Evolutionary conservation across 495 filamentous ascomycete genomes (phyloP), one percentile per base, ranked within the genome.

Genomic region (Umbilicaria muhlenbergii): DNA sequence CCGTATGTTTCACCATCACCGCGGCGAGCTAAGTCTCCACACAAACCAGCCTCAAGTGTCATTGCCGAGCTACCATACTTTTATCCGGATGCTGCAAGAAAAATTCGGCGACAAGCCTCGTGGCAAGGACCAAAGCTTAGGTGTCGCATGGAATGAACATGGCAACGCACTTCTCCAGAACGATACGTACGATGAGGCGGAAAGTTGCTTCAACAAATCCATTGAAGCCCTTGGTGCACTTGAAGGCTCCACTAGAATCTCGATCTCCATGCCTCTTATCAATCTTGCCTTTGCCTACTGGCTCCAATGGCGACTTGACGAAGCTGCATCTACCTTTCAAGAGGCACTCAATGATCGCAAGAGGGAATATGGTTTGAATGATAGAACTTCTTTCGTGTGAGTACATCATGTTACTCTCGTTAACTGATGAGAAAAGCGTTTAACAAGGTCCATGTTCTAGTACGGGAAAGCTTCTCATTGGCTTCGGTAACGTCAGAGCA

Each of bases 221-320:
- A 52, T 50, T 24, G 38, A 33, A 18, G 21, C n/a, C 16, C 36
- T 52, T 15, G 19, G 44, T 19, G 19, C n/a, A 11, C 36, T 55
- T 3, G 16, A 50, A 8, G 36, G 37, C 15, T 45, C 35, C 21
- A 39, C 19, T 19, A 17, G 36, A 44, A 34, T 47, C 10, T 39
- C 15, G 32, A 44, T 53, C n/a, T 53, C 51, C 13, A 34, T 53
- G 6, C 51, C 51, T 2, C 32, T 43, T 16, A 42, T 51, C 11
- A 58, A 58, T 36, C 48, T 58, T 2, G 51, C 51, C n/a, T 43
- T 46, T 14, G 39, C 51, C 12, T 47, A 42, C 7, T 57, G 51
- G 54, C 24, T 57, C 6, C 36, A 44, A 32, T 43, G 44, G 11
- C 24, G 39, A 21, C 19, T 21, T 21, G 19, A 21, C 19, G 19